Evolutionary conservation across 345 rosid genomes (phyloP).

Genomic region (Populus euphratica): DNA sequence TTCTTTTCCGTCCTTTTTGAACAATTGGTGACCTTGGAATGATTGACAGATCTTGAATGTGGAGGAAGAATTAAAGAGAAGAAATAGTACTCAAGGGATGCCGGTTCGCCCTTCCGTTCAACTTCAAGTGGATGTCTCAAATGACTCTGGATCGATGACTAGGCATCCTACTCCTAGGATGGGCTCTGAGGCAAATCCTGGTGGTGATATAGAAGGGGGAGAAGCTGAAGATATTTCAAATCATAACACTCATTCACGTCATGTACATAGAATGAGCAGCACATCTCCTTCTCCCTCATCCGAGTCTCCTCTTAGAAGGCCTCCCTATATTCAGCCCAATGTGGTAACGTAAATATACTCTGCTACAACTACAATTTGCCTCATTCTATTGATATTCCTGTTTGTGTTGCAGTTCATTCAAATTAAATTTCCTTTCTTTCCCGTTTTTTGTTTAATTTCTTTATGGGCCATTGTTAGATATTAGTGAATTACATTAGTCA

Average conservation of each 20-base stretch:
- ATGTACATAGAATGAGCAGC: conserved; percentile 64
- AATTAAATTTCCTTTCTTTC: no score
- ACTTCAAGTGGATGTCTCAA: conserved; percentile 70
- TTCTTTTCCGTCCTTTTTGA: background rate
- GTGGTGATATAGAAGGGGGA: conserved; percentile 63
- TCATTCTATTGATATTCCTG: background rate
- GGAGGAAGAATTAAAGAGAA: conserved; percentile 87
- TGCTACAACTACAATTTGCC: background rate
- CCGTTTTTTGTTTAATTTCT: no score
- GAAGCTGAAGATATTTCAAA: conserved; percentile 65
- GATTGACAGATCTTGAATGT: conserved; percentile 60
- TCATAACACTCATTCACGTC: conserved; percentile 50
- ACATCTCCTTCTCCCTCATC: conserved; percentile 81
- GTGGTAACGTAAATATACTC: conserved; percentile 36
- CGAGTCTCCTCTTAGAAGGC: conserved; percentile 75
- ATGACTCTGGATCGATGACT: conserved; percentile 58
- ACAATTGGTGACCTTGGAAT: background rate
- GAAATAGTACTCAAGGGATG: conserved; percentile 45
- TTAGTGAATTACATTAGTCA: no score
- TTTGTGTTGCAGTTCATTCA: no score
- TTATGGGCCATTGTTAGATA: no score
- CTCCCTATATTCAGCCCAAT: conserved; percentile 53
- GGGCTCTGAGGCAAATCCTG: conserved; percentile 59
- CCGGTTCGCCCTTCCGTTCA: conserved; percentile 48
- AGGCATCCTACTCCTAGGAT: conserved; percentile 49